Evolutionary conservation across 2,329 filamentous ascomycete genomes (phyloP), one percentile per base, ranked within the genome.

Genomic region (Epichloe sylvatica): DNA sequence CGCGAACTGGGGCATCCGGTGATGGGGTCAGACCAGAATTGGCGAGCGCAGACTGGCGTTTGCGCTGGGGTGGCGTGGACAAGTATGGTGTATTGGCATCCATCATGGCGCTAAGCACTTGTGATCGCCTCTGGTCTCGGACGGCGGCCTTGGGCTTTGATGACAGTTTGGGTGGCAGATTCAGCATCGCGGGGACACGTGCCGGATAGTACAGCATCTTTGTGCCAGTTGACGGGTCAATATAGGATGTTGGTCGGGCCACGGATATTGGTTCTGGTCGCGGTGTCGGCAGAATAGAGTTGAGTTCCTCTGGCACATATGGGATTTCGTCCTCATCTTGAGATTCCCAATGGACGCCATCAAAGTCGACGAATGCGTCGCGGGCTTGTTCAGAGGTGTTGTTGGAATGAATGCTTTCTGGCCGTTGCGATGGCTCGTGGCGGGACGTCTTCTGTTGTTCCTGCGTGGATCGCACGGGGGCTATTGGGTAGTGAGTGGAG

Each of bases 161-260:
- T 1, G 90, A 94, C 46, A 97, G 70, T 58, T 88, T 86, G 42
- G 89, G 88, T 1, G 92, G 92, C 12, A 98, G 70, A 59, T 95
- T 97, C 51, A 98, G 75, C 82, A 94, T 90, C 54, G 85, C 83
- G 3, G 92, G 92, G 3, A 98, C 92, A 1, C 88, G 90, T 3
- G 92, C 92, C 13, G 92, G 92, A 64, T 98, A 98, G 67, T 84
- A 97, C 9, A 95, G 80, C 86, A 97, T 95, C 57, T 82, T 74
- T 56, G 91, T 80, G 4, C 80, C 83, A 1, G 83, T 83, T 25
- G 75, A 71, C 2, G 79, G 78, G 59, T 82, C 74, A 59, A 78
- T 67, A 62, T 81, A 83, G 1, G 80, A 80, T 53, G 76, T 73
- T 11, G 78, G 74, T 17, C 68, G 66, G 2, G 65, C 61, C 55